These are phyloP conservation scores for Neurospora pannonica DNA, from an alignment of 495 filamentous ascomycete species.

Conservation along the genomic window DNA sequence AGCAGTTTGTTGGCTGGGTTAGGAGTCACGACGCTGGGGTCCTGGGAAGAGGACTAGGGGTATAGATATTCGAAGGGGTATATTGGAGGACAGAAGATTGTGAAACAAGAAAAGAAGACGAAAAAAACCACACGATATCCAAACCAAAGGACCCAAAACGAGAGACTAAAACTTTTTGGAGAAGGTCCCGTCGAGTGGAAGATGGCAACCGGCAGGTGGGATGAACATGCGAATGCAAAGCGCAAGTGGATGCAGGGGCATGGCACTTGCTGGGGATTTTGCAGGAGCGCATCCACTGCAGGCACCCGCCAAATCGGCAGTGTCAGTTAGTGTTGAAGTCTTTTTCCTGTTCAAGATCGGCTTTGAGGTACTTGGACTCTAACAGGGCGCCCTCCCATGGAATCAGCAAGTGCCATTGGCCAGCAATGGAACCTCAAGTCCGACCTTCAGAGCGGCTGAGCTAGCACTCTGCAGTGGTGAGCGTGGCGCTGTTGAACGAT, in stretches of 20 bases:
- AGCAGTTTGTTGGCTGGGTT: conserved; percentile 3
- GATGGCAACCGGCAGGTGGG: not conserved
- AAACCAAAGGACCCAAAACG: not conserved
- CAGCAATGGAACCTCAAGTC: not conserved
- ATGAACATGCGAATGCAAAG: not conserved
- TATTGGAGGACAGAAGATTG: not conserved
- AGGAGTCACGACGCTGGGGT: not conserved
- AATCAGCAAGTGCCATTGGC: not conserved
- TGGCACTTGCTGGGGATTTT: not conserved
- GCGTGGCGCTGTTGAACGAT: not conserved
- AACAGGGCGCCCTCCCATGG: not conserved
- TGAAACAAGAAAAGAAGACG: not conserved
- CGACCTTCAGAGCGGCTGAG: not conserved
- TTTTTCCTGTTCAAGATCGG: not conserved
- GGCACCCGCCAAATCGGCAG: not conserved
- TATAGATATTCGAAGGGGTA: not conserved
- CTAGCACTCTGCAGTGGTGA: not conserved
- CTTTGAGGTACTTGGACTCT: not conserved
- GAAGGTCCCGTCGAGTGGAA: not conserved
- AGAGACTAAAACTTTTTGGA: not conserved
- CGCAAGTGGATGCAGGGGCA: not conserved
- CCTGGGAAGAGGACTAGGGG: not conserved
- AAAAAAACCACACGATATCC: not conserved
- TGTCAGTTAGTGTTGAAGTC: not conserved
- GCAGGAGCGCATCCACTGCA: not conserved